These are phyloP conservation scores for Davidsoniella eucalypti DNA, from an alignment of 2,329 filamentous ascomycete genomes.

Conservation along the genomic window DNA sequence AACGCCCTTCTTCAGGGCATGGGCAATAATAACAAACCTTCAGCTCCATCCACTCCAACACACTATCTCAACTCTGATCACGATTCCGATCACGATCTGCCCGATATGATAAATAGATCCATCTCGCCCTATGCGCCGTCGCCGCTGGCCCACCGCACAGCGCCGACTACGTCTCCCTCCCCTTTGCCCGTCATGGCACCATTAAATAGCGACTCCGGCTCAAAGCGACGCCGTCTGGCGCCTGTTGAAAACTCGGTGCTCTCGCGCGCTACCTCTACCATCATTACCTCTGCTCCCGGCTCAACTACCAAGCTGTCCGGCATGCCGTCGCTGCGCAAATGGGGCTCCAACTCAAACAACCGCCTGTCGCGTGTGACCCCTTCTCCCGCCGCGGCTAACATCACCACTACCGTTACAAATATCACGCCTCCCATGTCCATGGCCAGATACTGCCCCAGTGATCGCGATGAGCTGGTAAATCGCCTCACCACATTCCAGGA, in stretches of 20 bases:
- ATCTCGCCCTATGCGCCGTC: constrained; percentile 10
- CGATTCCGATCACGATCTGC: constrained; percentile 10
- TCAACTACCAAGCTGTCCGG: constrained; percentile 22
- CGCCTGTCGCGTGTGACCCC: background rate
- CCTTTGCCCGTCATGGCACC: constrained; percentile 8
- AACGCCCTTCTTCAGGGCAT: constrained; percentile 56
- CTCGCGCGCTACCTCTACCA: constrained; percentile 16
- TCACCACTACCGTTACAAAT: constrained; percentile 14
- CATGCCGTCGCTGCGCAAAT: constrained; percentile 24
- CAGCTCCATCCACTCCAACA: constrained; percentile 7
- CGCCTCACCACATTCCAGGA: constrained; percentile 79
- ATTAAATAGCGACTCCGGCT: constrained; percentile 14
- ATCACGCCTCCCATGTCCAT: constrained; percentile 18
- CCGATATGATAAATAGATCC: too few species aligned
- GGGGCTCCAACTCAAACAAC: constrained; percentile 17
- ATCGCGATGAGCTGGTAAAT: constrained; percentile 65
- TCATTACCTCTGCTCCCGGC: constrained; percentile 15
- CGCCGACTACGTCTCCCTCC: background rate
- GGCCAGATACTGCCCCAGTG: constrained; percentile 70
- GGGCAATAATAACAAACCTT: constrained; percentile 22
- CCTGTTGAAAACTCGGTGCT: constrained; percentile 20
- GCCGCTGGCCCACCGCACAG: constrained; percentile 12
- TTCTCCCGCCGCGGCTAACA: constrained; percentile 1
- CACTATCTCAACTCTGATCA: constrained; percentile 17
- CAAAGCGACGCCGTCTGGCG: constrained; percentile 36